Base-by-base conservation (phyloP, 164 flowering plant genomes). In the Stephania yunnanensis region DNA sequence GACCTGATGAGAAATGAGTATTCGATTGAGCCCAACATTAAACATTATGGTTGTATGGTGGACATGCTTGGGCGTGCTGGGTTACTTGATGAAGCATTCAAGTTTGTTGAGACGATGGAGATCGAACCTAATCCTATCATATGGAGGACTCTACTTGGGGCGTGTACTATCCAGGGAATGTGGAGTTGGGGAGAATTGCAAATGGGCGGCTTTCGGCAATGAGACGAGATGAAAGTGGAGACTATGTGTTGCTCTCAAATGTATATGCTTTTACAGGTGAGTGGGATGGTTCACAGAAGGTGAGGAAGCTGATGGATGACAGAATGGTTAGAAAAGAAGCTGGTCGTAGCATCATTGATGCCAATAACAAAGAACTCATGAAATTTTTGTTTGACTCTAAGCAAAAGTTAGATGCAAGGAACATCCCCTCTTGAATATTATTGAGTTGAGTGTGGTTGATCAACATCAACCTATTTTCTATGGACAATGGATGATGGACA, bases 101-200 rank as follows among this genome's bases (percentile, higher is more conserved):
- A 84, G 30, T 86, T 89, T 71, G 83, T 87, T 10, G 87, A 84
- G 5, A 74, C 73, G 3, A 88, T 91, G 95, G 79, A 72, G 42
- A 78, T 88, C 46, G 80, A 85, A 78, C 88, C 95, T 45, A 89
- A 91, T 82, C 86, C 83, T 68, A 85, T 87, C 17, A 76, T 91
- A 66, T 89, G 91, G 93, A 86, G 93, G 80, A 87, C 93, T 74
- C 84, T 91, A 71, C 89, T 89, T n/a, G 92, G 89, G 46, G 90
- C 93, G 6, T 88, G 92, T 81, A 82, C 78, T 73, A 75, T 80
- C 67, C 89, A 91, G 93, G 93, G 71, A 83, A 89, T 80, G 88
- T 83, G 22, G 89, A 87, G 78, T 73, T 89, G 78, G 95, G 86
- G 7, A 83, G 81, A 78, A 80, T 17, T 46, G 93, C 93, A 66